phyloP scores from a whole-genome alignment of 495 filamentous ascomycete species.

The Pyrenopolyporus hunteri region DNA sequence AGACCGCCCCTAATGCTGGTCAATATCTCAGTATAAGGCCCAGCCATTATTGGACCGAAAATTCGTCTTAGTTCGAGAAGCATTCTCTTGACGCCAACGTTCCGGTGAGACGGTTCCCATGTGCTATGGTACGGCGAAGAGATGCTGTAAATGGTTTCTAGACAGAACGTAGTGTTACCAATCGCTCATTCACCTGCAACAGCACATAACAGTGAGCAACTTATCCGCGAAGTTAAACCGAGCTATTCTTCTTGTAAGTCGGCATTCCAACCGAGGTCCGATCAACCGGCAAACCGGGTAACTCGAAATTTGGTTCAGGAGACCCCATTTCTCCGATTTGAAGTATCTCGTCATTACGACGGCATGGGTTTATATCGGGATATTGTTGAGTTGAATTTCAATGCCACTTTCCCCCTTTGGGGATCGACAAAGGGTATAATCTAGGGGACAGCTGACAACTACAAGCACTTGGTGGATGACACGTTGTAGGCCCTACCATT shows the following conservation, averaged over 20 bases:
- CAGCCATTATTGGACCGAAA: conserved; percentile 8
- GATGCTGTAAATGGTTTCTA: neutral
- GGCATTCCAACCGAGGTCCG: conserved; percentile 30
- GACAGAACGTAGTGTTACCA: conserved; percentile 3
- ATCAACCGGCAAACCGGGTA: conserved; percentile 22
- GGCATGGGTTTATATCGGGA: conserved; percentile 15
- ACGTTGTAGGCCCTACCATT: conserved; percentile 25
- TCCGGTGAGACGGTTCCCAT: conserved; percentile 1
- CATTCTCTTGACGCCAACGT: conserved; percentile 14
- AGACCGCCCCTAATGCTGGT: neutral
- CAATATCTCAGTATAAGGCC: neutral
- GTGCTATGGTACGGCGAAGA: neutral
- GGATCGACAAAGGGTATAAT: neutral
- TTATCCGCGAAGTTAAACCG: conserved; percentile 21
- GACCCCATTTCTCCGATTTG: conserved; percentile 9
- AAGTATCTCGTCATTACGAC: conserved; percentile 16
- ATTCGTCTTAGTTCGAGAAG: neutral
- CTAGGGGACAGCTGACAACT: conserved; percentile 5
- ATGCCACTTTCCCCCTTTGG: conserved; percentile 10
- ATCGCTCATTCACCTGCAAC: conserved; percentile 5
- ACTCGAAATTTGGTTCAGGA: conserved; percentile 5
- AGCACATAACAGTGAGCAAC: conserved; percentile 2
- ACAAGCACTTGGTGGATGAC: conserved; percentile 14
- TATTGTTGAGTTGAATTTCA: neutral
- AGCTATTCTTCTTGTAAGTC: conserved; percentile 17